These are phyloP conservation scores for Nephelium lappaceum DNA, from an alignment of 345 rosid species.

Conservation along the genomic window DNA sequence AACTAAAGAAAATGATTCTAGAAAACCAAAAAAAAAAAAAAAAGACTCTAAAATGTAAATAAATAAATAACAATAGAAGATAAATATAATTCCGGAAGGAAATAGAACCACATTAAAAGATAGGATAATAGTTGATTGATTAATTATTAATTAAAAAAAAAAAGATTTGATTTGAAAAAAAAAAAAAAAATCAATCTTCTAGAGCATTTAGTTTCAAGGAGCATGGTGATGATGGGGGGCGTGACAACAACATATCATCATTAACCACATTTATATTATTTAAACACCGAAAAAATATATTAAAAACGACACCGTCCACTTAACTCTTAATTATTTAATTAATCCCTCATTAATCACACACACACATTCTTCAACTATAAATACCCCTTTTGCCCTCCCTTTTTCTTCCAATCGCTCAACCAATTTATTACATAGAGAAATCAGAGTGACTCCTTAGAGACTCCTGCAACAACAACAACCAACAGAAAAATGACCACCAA, in stretches of 20 bases:
- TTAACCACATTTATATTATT: constrained; percentile 27
- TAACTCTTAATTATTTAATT: background rate
- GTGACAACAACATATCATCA: constrained; percentile 72
- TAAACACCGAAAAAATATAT: background rate
- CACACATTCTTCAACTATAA: constrained; percentile 44
- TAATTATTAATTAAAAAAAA: too few species aligned
- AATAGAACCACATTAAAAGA: too few species aligned
- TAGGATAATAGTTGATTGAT: too few species aligned
- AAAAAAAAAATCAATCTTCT: constrained; percentile 17
- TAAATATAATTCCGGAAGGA: too few species aligned
- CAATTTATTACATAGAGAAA: background rate
- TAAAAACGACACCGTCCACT: constrained; percentile 32
- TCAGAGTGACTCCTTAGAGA: constrained; percentile 1
- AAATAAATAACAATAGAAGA: too few species aligned
- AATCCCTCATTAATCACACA: background rate
- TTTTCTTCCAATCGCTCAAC: constrained; percentile 28
- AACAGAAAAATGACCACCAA: constrained; percentile 58
- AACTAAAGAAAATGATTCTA: too few species aligned
- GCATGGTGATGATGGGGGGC: constrained; percentile 46
- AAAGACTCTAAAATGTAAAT: too few species aligned
- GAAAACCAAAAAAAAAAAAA: too few species aligned
- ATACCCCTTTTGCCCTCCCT: constrained; percentile 24
- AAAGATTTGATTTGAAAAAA: too few species aligned
- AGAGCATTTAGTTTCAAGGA: constrained; percentile 31
- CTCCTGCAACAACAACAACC: background rate